Conservation (phyloP, 108 stramenopile species). For the Pelagomonas calceolata region DNA sequence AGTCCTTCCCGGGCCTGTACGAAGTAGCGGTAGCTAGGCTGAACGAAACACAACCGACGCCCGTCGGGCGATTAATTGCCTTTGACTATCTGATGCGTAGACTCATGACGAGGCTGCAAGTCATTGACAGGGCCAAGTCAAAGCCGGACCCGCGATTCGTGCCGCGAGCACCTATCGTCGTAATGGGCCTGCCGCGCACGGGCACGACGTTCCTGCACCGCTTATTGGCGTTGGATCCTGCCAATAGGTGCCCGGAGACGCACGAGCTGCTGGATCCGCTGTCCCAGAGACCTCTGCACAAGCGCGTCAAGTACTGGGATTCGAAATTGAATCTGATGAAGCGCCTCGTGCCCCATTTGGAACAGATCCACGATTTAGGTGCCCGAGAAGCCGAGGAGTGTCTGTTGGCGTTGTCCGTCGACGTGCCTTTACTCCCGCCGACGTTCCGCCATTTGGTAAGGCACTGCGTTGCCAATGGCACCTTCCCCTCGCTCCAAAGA, state of each 20-base stretch:
- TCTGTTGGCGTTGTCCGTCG: background rate
- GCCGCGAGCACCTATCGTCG: slow-evolving; percentile 15
- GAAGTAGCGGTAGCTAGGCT: background rate
- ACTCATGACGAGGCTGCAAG: background rate
- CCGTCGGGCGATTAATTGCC: background rate
- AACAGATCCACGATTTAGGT: slow-evolving; percentile 23
- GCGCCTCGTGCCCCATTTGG: background rate
- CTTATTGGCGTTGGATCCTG: slow-evolving; percentile 6
- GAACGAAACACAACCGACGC: background rate
- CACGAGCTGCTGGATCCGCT: slow-evolving; percentile 23
- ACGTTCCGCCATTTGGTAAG: slow-evolving; percentile 6
- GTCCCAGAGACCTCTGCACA: background rate
- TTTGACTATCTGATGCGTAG: background rate
- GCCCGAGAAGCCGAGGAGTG: slow-evolving; percentile 20
- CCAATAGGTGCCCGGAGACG: slow-evolving; percentile 6
- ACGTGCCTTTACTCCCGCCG: slow-evolving; percentile 8
- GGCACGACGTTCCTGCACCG: slow-evolving; percentile 28
- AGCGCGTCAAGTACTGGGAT: background rate
- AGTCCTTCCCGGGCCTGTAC: background rate
- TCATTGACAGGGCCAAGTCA: background rate
- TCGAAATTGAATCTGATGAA: background rate
- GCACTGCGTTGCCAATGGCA: background rate
- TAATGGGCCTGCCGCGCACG: slow-evolving; percentile 23
- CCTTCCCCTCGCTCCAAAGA: background rate
- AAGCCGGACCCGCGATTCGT: background rate